Conservation (phyloP, 352 stramenopile genomes). For the Phytophthora tubulina region DNA sequence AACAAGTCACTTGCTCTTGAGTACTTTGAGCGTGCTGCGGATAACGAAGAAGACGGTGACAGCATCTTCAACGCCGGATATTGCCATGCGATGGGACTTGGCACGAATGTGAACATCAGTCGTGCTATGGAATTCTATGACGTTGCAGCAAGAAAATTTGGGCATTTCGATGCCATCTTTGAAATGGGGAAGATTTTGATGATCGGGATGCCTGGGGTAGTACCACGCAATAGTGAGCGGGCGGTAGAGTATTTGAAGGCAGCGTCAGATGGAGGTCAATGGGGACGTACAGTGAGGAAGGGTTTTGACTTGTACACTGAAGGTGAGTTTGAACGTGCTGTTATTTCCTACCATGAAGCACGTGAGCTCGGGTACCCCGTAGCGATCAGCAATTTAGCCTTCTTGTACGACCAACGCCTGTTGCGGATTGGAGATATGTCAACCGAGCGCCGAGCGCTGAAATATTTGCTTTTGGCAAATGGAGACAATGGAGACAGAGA, state of each 20-base stretch:
- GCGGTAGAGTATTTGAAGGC: slow-evolving; percentile 66
- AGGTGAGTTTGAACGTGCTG: slow-evolving; percentile 53
- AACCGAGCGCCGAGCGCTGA: slow-evolving; percentile 48
- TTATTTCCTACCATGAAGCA: slow-evolving; percentile 73
- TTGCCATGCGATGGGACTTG: slow-evolving; percentile 76
- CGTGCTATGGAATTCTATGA: slow-evolving; percentile 73
- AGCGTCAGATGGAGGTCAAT: slow-evolving; percentile 70
- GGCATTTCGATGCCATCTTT: slow-evolving; percentile 87
- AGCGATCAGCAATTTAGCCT: slow-evolving; percentile 80
- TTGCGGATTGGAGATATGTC: slow-evolving; percentile 22
- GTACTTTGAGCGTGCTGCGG: slow-evolving; percentile 86
- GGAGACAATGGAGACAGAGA: slow-evolving; percentile 63
- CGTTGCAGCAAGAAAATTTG: slow-evolving; percentile 72
- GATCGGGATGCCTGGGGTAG: slow-evolving; percentile 38
- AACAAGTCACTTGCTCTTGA: slow-evolving; percentile 85
- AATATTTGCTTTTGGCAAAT: slow-evolving; percentile 51
- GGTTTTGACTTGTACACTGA: slow-evolving; percentile 75
- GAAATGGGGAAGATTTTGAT: slow-evolving; percentile 75
- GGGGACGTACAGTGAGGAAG: slow-evolving; percentile 59
- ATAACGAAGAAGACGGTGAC: slow-evolving; percentile 83
- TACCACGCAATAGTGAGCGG: slow-evolving; percentile 32
- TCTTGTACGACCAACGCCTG: slow-evolving; percentile 75
- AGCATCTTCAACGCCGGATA: slow-evolving; percentile 93
- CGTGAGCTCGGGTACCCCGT: slow-evolving; percentile 66
- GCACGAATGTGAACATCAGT: slow-evolving; percentile 61